Conservation (phyloP, 345 rosid species). For the Luvunga scandens region DNA sequence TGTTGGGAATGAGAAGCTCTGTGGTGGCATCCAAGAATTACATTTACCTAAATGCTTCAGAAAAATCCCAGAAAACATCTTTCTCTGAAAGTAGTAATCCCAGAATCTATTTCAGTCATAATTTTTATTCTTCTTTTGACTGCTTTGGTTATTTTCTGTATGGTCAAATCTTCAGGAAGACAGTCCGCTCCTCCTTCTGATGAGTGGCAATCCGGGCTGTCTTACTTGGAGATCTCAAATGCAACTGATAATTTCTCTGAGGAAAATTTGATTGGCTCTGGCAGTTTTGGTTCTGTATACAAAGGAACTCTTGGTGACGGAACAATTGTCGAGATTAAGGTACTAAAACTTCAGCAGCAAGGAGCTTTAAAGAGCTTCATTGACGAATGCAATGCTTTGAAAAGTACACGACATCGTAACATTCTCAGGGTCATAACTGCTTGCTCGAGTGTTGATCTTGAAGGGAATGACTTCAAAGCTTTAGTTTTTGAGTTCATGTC, state of each 20-base stretch:
- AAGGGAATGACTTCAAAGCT: conserved; percentile 29
- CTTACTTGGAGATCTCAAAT: conserved; percentile 13
- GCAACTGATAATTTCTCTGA: conserved; percentile 22
- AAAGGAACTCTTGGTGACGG: conserved; percentile 15
- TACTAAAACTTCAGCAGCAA: conserved; percentile 25
- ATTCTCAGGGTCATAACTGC: conserved; percentile 16
- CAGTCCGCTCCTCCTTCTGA: background rate
- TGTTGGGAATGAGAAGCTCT: conserved; percentile 15
- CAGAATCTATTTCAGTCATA: background rate
- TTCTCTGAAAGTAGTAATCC: background rate
- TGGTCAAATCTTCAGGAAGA: background rate
- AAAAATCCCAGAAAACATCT: background rate
- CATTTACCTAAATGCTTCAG: conserved; percentile 9
- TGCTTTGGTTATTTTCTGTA: background rate
- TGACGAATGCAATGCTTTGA: conserved; percentile 24
- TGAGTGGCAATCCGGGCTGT: conserved; percentile 1
- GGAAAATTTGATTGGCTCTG: conserved; percentile 24
- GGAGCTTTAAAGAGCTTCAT: conserved; percentile 29
- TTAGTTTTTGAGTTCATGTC: conserved; percentile 28
- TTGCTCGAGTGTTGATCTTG: conserved; percentile 22
- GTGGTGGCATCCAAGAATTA: conserved; percentile 11
- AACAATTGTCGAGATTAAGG: conserved; percentile 18
- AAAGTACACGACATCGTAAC: conserved; percentile 22
- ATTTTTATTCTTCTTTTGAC: background rate
- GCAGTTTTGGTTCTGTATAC: conserved; percentile 30